Percentiles rank a stretch among this genome's conserved stretches.
Conservation (phyloP, 2,329 filamentous ascomycete species). For the Trichoderma simmonsii region DNA sequence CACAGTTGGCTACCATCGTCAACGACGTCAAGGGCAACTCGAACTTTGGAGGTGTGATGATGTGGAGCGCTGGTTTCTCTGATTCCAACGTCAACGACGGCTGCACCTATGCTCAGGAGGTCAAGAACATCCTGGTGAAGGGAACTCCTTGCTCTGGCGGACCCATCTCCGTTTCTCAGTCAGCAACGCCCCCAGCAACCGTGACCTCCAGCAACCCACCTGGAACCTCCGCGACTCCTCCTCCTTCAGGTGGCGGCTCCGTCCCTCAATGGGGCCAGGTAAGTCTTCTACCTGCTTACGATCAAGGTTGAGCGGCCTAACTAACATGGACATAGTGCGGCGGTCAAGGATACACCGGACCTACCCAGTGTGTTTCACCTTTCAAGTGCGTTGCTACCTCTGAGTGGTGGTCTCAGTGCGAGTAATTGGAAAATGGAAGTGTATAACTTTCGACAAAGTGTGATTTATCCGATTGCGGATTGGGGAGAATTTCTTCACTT, state of each 20-base stretch:
- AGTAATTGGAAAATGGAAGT: background rate
- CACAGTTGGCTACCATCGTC: slow-evolving; percentile 27
- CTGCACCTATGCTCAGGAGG: slow-evolving; percentile 9
- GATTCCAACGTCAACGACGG: slow-evolving; percentile 32
- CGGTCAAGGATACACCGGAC: slow-evolving; percentile 24
- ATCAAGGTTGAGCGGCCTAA: slow-evolving; percentile 21
- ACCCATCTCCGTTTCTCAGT: background rate
- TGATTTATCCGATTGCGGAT: too few species aligned
- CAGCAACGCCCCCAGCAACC: background rate
- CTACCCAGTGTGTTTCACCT: slow-evolving; percentile 25
- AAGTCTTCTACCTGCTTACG: background rate
- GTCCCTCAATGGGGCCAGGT: slow-evolving; percentile 18
- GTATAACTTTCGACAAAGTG: too few species aligned
- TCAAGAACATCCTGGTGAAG: background rate
- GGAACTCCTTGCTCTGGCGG: slow-evolving; percentile 11
- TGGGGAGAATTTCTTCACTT: too few species aligned
- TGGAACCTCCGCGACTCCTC: background rate
- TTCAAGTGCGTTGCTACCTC: slow-evolving; percentile 23
- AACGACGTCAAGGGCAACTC: slow-evolving; percentile 28
- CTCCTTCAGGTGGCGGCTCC: slow-evolving; percentile 15
- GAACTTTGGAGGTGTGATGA: slow-evolving; percentile 37
- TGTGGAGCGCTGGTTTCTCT: slow-evolving; percentile 28
- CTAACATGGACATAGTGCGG: slow-evolving; percentile 22
- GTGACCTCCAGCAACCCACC: background rate
- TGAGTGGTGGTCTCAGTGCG: slow-evolving; percentile 29